Conservation (phyloP, 1,284 basidiomycete genomes). For the Marasmius sp. region DNA sequence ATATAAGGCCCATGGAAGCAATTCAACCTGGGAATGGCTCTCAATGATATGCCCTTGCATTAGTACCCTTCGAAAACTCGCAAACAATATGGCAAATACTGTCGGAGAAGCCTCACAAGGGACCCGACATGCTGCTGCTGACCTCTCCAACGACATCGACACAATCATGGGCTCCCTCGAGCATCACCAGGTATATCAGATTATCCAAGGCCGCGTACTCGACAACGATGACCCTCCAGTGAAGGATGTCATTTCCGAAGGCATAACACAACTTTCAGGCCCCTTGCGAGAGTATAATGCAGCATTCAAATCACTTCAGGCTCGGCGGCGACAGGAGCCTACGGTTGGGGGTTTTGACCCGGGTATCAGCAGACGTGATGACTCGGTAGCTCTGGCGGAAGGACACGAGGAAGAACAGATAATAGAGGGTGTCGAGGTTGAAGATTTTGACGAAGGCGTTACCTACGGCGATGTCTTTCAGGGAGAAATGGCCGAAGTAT, state of each 20-base stretch:
- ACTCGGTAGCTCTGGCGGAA: no score
- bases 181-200: constrained; percentile 23
- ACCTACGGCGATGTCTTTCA: no score
- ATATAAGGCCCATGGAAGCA: constrained; percentile 34
- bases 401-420: no score
- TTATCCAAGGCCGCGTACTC: constrained; percentile 17
- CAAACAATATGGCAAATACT: constrained; percentile 23
- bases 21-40: constrained; percentile 40
- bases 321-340: background rate
- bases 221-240: constrained; percentile 19
- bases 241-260: constrained; percentile 20
- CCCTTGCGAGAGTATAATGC: constrained; percentile 23
- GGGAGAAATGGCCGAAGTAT: no score
- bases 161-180: constrained; percentile 25
- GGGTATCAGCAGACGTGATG: background rate
- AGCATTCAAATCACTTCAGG: background rate
- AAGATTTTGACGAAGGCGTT: no score
- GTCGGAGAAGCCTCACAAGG: constrained; percentile 31
- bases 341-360: background rate
- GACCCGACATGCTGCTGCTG: constrained; percentile 23
- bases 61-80: constrained; percentile 29
- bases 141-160: constrained; percentile 27
- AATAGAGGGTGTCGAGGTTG: no score
- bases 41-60: constrained; percentile 36
- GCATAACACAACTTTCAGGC: constrained; percentile 15